Evolutionary conservation across 768 basidiomycete species (phyloP).

Genomic region (Lactarius vividus): DNA sequence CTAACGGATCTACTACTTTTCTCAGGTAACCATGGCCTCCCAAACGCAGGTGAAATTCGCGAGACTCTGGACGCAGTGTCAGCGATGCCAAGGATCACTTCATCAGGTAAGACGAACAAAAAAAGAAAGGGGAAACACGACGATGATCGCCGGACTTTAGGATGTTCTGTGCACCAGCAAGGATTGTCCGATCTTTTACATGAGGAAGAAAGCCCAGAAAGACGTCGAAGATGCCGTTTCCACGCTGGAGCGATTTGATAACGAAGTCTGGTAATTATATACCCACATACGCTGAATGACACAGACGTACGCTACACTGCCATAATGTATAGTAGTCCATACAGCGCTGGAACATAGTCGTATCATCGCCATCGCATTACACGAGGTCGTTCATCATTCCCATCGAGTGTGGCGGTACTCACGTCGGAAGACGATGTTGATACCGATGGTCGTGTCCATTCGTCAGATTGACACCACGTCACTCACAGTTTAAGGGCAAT

Average conservation of each 20-base stretch:
- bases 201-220: conserved; percentile 97
- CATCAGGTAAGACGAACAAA: conserved; percentile 62
- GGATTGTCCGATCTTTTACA: conserved; percentile 99
- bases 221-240: conserved; percentile 86
- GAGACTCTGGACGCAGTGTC: conserved; percentile 97
- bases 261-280: conserved; percentile 58
- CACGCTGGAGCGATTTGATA: conserved; percentile 81
- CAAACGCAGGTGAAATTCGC: conserved; percentile 88
- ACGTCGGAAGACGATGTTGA: background rate
- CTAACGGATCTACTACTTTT: background rate
- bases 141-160: conserved; percentile 39
- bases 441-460: background rate
- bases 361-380: background rate
- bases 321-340: conserved; percentile 23
- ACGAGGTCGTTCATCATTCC: conserved; percentile 2
- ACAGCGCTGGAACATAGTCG: conserved; percentile 16
- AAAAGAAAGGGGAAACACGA: conserved; percentile 23
- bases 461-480: background rate
- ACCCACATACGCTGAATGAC: background rate
- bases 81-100: conserved; percentile 96
- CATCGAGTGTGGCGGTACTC: background rate
- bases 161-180: conserved; percentile 96
- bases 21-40: conserved; percentile 57
- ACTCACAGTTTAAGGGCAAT: background rate
- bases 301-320: conserved; percentile 7